phyloP scores from a whole-genome alignment of 1,284 basidiomycete genomes.

The Volvariella surrecta region DNA sequence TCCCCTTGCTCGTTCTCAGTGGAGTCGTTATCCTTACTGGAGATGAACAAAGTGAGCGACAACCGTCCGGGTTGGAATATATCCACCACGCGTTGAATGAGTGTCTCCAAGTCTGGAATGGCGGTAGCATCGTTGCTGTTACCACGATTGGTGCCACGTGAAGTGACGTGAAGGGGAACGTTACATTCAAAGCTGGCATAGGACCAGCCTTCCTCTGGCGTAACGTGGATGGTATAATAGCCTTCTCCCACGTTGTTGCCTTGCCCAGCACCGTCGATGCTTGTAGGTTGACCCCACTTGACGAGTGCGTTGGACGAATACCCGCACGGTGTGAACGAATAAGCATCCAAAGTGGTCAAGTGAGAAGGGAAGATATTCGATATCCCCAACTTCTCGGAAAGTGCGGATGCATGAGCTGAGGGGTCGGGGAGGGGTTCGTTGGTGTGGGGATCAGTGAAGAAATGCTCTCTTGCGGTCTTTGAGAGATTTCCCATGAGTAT shows the following conservation, averaged over 20 bases:
- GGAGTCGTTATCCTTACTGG: constrained; percentile 46
- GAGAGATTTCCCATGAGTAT: constrained; percentile 97
- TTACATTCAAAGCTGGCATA: constrained; percentile 99
- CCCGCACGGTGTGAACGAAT: constrained; percentile 93
- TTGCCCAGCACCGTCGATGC: constrained; percentile 1
- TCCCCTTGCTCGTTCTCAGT: constrained; percentile 36
- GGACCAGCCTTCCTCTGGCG: constrained; percentile 94
- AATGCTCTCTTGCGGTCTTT: constrained; percentile 64
- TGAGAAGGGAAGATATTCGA: constrained; percentile 73
- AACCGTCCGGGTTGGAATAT: constrained; percentile 92
- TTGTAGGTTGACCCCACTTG: constrained; percentile 39
- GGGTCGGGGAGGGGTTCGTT: constrained; percentile 28
- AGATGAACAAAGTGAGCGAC: constrained; percentile 89
- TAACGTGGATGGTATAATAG: constrained; percentile 98
- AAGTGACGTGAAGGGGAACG: constrained; percentile 59
- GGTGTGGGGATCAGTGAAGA: constrained; percentile 43
- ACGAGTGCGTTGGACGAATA: constrained; percentile 95
- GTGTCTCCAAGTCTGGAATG: constrained; percentile 68
- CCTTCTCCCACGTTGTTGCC: no score
- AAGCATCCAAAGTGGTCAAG: constrained; percentile 84
- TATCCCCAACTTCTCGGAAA: constrained; percentile 79
- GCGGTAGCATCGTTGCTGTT: constrained; percentile 11
- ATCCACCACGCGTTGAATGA: constrained; percentile 81
- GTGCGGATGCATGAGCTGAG: constrained; percentile 55
- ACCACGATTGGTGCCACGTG: constrained; percentile 11